Base-by-base conservation (phyloP, 2,329 filamentous ascomycete species). In the Talaromyces islandicus region DNA sequence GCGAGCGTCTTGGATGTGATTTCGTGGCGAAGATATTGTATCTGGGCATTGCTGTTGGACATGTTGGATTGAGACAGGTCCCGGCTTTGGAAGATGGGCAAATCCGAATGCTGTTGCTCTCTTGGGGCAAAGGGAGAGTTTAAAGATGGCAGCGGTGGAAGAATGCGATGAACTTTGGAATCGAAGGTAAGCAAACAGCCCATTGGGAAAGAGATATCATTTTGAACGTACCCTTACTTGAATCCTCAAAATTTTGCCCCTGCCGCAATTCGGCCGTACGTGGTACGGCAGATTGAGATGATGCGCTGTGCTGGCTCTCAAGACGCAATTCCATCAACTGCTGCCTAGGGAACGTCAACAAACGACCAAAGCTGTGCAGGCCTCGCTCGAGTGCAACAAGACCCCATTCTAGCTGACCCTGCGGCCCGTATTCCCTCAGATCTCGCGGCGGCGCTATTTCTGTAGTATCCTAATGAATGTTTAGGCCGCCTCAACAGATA, bases 1-100 rank as follows among this genome's bases (percentile, higher is more conserved):
- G 78, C 78, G 19, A 83, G 71, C 4, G 81, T 80, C 64, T 83
- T 83, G 60, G 83, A 71, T 17, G 78, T 81, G 41, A 83, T 74
- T 66, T 83, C 80, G 65, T 83, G 81, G 64, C 83, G 82, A 7
- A 84, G 73, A 55, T 81, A 78, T 55, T 79, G 75, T 21, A 81
- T 69, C 59, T 80, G 77, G 71, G 73, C 53, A 69, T 63, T 30
- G 17, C 17, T 52, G 27, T n/a, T 29, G 17, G 48, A 27, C 14
- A 0, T 29, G 17, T n/a, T 29, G 27, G 24, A 17, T 7, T 35
- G 32, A 17, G 48, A 11, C 10, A 12, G 24, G 17, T 52, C 25
- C 29, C 24, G 24, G 62, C 1, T 9, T 3, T 27, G 48, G 29
- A 52, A 27, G 21, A 17, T 24, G 17, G 48, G 48, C 17, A 25